These are phyloP conservation scores for Penicillium antarcticum DNA, from an alignment of 495 filamentous ascomycete species.

Conservation along the genomic window DNA sequence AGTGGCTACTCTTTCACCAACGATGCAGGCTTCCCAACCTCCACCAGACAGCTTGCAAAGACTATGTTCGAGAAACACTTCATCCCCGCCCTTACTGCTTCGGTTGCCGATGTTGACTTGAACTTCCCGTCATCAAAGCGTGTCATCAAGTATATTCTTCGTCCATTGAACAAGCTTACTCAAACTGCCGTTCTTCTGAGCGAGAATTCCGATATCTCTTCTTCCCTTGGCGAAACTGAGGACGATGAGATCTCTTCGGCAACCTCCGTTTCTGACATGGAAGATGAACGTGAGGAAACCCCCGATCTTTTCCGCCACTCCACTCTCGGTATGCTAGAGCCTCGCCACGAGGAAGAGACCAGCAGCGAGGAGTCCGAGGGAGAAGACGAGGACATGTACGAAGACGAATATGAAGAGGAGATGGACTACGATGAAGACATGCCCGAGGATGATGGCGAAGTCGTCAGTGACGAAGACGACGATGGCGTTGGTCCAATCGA, in stretches of 20 bases:
- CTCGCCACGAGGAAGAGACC: slow-evolving; percentile 72
- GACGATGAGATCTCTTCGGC: slow-evolving; percentile 90
- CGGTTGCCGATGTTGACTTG: slow-evolving; percentile 92
- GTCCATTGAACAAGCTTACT: slow-evolving; percentile 81
- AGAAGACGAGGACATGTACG: slow-evolving; percentile 80
- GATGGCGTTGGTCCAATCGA: slow-evolving; percentile 81
- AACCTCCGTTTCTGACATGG: slow-evolving; percentile 83
- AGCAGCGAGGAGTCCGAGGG: slow-evolving; percentile 61
- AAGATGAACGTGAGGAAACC: slow-evolving; percentile 90
- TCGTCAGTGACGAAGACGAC: slow-evolving; percentile 87
- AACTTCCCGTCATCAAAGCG: slow-evolving; percentile 91
- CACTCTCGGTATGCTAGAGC: slow-evolving; percentile 91
- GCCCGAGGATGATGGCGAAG: slow-evolving; percentile 75
- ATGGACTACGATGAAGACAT: slow-evolving; percentile 84
- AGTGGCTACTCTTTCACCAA: slow-evolving; percentile 65
- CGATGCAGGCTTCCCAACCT: slow-evolving; percentile 44
- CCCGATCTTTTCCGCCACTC: slow-evolving; percentile 97
- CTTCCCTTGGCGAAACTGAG: slow-evolving; percentile 62
- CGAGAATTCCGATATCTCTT: slow-evolving; percentile 68
- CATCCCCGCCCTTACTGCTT: slow-evolving; percentile 80
- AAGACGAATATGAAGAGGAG: slow-evolving; percentile 83
- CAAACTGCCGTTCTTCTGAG: slow-evolving; percentile 83
- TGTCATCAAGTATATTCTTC: slow-evolving; percentile 92
- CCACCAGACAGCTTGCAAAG: slow-evolving; percentile 71
- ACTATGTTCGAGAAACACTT: slow-evolving; percentile 99